Percentiles rank a stretch among this genome's conserved stretches.
These are phyloP conservation scores for Hypoxylon sp. DNA, from an alignment of 2,329 filamentous ascomycete species.

Conservation along the genomic window DNA sequence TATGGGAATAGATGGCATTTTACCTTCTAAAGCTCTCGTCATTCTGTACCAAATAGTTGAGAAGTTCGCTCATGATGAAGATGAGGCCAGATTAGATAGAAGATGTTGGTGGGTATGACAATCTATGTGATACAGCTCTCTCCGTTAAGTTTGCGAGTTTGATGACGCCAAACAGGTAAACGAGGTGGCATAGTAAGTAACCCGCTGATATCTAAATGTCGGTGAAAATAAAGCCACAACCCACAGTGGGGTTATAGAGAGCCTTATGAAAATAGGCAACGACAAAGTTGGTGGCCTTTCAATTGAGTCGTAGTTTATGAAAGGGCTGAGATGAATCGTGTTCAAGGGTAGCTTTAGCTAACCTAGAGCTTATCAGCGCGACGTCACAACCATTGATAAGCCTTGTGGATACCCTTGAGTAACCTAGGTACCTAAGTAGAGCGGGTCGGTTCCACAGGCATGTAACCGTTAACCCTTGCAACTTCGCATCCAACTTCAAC, in stretches of 20 bases:
- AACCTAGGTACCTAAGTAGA: too few relatives aligned
- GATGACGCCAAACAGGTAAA: constrained; percentile 11
- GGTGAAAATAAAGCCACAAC: constrained; percentile 19
- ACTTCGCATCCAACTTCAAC: not conserved
- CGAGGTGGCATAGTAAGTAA: constrained; percentile 13
- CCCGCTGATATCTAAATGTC: constrained; percentile 11
- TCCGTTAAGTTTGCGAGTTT: constrained; percentile 11
- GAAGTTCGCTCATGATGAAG: constrained; percentile 73
- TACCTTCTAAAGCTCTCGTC: constrained; percentile 74
- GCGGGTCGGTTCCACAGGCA: too few relatives aligned
- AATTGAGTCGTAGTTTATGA: constrained; percentile 16
- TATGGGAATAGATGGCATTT: constrained; percentile 19
- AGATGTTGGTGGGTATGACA: constrained; percentile 10
- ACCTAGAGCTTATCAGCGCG: constrained; percentile 49
- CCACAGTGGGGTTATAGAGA: constrained; percentile 16
- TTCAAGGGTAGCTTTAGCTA: constrained; percentile 18
- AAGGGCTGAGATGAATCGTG: constrained; percentile 28
- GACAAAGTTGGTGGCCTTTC: constrained; percentile 6
- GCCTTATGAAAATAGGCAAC: constrained; percentile 21
- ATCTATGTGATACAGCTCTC: constrained; percentile 17
- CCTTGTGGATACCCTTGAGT: constrained; percentile 22
- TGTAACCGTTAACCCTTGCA: not conserved
- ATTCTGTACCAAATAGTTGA: constrained; percentile 74
- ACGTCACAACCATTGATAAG: constrained; percentile 49
- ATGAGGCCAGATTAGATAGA: constrained; percentile 12